Percentiles rank a stretch among this genome's conserved stretches.
phyloP scores from a whole-genome alignment of 2,329 filamentous ascomycete species.

The Monilinia vaccinii-corymbosi region DNA sequence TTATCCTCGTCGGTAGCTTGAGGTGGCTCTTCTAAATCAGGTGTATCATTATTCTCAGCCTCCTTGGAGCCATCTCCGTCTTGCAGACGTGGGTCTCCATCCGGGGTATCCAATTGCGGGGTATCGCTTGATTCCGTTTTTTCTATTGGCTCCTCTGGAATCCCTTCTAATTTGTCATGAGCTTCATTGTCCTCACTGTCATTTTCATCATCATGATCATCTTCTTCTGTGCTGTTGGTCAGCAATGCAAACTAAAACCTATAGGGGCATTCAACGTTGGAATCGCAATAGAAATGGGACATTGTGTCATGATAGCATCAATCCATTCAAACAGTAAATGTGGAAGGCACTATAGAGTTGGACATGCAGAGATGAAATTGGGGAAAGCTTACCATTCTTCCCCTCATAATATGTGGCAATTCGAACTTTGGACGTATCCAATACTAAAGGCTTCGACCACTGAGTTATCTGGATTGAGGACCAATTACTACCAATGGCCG shows the following conservation, averaged over 20 bases:
- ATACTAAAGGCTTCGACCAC: conserved; percentile 9
- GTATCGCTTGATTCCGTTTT: conserved; percentile 2
- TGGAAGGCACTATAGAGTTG: not conserved
- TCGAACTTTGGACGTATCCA: conserved; percentile 15
- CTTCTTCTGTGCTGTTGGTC: not conserved
- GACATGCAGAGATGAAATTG: not conserved
- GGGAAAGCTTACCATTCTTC: conserved; percentile 5
- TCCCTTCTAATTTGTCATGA: not conserved
- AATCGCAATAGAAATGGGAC: not conserved
- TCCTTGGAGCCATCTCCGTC: not conserved
- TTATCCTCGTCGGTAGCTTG: not conserved
- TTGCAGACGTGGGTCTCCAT: not conserved
- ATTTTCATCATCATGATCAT: not conserved
- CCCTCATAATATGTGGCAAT: conserved; percentile 8
- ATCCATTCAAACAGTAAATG: not conserved
- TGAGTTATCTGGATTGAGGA: conserved; percentile 12
- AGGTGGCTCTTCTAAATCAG: not conserved
- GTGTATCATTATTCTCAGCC: not conserved
- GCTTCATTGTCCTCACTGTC: not conserved
- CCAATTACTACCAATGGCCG: conserved; percentile 15
- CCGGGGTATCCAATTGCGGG: not conserved
- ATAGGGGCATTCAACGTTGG: not conserved
- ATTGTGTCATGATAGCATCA: not conserved
- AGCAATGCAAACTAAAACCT: not conserved
- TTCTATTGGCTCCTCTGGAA: conserved; percentile 2